Base-by-base conservation (phyloP, 306 rosid genomes). In the Begonia peltatifolia region DNA sequence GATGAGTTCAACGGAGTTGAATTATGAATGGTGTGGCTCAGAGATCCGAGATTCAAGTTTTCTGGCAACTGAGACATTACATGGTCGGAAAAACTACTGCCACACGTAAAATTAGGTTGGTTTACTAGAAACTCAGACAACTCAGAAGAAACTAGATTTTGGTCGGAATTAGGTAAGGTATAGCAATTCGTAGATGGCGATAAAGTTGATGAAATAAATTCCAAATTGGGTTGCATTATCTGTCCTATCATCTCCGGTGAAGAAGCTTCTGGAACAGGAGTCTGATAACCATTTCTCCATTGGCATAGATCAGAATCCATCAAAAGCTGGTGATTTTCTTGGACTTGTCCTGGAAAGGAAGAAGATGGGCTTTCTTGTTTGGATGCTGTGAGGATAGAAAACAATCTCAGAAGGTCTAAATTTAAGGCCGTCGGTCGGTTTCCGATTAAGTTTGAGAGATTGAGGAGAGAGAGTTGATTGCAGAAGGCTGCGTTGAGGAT, bases 1-100 rank as follows among this genome's bases (percentile, higher is more conserved):
- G 95, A 65, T 6, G 94, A 89, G 66, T 79, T 82, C 69, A 84
- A 63, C 0, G 82, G 77, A 11, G 84, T 70, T 2, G 83, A 60
- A n/a, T 82, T 82, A 2, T 68, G 44, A 30, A 16, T 63, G 23
- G 62, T 54, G 48, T 71, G 66, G 14, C 62, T 46, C 2, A 61
- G 60, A 17, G 13, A 42, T 11, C 72, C 76, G n/a, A 70, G 58
- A 57, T 52, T 73, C 1, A 64, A 67, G 25, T 44, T 62, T 14
- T 63, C 86, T 0, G 57, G 80, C 16, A 65, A 50, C 50, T 77
- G 68, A 48, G 70, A 61, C 50, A 38, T 57, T 11, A 14, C 47
- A 5, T 71, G 57, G 42, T 58, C 23, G 14, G 65, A 53, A 41
- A 42, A 50, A 49, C 49, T 35, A 9, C 50, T 30, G 22, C 14